Evolutionary conservation across 306 rosid genomes (phyloP).

Genomic region (Casuarina cunninghamiana): DNA sequence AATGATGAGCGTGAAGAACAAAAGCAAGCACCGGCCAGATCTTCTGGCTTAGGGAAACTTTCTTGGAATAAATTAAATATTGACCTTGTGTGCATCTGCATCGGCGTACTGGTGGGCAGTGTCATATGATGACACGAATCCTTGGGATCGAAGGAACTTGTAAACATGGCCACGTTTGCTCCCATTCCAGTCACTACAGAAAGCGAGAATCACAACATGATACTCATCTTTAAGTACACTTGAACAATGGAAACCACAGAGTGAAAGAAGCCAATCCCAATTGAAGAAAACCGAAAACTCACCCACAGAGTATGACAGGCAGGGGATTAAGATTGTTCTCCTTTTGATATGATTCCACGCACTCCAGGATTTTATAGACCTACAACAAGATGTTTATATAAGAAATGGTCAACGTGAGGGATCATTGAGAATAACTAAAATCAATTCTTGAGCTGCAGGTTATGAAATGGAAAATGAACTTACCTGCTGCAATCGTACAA

Average conservation of each 20-base stretch:
- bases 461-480: slow-evolving; percentile 10
- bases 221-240: background rate
- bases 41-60: background rate
- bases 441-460: background rate
- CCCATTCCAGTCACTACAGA: slow-evolving; percentile 93
- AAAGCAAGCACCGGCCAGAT: slow-evolving; percentile 10
- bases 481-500: slow-evolving; percentile 60
- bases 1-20: slow-evolving; percentile 11
- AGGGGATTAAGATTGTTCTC: slow-evolving; percentile 81
- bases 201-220: slow-evolving; percentile 18
- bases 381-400: slow-evolving; percentile 22
- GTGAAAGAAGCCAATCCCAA: background rate
- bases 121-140: slow-evolving; percentile 91
- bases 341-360: slow-evolving; percentile 81
- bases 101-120: slow-evolving; percentile 90
- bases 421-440: slow-evolving; percentile 3
- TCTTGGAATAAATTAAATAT: slow-evolving; percentile 6
- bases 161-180: slow-evolving; percentile 98
- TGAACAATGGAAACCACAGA: background rate
- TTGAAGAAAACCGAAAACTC: slow-evolving; percentile 17
- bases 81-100: slow-evolving; percentile 89
- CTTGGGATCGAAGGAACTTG: slow-evolving; percentile 90
- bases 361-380: slow-evolving; percentile 88
- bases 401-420: background rate
- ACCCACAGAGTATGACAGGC: slow-evolving; percentile 97